Evolutionary conservation across 805 yeast species (phyloP).

Genomic region (Grigorovia humatica): DNA sequence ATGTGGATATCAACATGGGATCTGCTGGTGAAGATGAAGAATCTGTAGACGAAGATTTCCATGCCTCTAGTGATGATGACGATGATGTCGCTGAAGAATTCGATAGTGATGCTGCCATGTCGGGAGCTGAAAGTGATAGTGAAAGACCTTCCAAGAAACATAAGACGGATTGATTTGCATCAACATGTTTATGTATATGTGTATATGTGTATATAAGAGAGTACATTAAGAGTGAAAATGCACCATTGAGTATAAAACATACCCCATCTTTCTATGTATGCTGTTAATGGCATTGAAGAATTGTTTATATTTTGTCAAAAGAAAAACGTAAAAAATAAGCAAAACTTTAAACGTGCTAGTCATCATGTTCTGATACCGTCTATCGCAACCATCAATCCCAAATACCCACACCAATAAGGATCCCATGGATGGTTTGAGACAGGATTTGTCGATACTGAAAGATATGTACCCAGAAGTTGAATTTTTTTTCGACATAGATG

Average conservation of each 20-base stretch:
- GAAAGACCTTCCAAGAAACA: slow-evolving; percentile 33
- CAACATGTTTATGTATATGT: neutral
- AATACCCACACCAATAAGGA: neutral
- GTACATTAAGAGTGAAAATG: no score
- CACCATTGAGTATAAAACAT: neutral
- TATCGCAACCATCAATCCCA: no score
- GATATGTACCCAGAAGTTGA: slow-evolving; percentile 27
- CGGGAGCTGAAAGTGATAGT: slow-evolving; percentile 24
- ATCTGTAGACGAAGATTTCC: slow-evolving; percentile 79
- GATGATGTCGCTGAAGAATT: slow-evolving; percentile 73
- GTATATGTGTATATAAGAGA: neutral
- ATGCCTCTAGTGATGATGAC: slow-evolving; percentile 39
- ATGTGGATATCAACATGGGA: slow-evolving; percentile 36
- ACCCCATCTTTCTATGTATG: no score
- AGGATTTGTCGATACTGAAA: slow-evolving; percentile 17
- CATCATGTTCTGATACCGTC: neutral
- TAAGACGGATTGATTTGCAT: slow-evolving; percentile 13
- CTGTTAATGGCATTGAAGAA: no score
- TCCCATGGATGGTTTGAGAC: slow-evolving; percentile 5
- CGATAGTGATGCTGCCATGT: slow-evolving; percentile 46
- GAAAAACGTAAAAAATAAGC: neutral
- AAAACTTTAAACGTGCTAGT: neutral
- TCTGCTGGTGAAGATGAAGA: slow-evolving; percentile 79
- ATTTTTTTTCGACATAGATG: slow-evolving; percentile 3
- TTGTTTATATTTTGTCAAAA: no score